Percentiles rank a stretch among this genome's conserved stretches.
These are phyloP conservation scores for Leptodermis oblonga DNA, from an alignment of 257 asterid species.

Conservation along the genomic window DNA sequence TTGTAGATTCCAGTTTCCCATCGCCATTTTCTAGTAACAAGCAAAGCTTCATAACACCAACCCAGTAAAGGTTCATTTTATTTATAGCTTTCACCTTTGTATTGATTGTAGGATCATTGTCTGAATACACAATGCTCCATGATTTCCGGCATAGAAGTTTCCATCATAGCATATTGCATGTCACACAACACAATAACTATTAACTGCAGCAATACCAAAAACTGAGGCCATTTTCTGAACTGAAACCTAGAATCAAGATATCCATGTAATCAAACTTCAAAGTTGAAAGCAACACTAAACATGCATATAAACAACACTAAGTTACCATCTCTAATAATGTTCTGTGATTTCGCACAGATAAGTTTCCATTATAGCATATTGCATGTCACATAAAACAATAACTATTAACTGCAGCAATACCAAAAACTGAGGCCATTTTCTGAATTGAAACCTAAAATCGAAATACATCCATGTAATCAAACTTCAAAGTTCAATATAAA, in stretches of 20 bases:
- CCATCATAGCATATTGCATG: neutral
- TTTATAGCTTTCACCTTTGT: neutral
- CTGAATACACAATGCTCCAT: neutral
- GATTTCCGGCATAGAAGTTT: neutral
- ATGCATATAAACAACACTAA: conserved; percentile 14
- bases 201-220: neutral
- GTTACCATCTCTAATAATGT: conserved; percentile 94
- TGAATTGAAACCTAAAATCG: neutral
- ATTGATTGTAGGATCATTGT: neutral
- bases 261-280: neutral
- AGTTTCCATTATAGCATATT: neutral
- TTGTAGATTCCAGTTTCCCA: neutral
- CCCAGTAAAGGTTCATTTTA: neutral
- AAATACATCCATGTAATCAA: neutral
- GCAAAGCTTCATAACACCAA: neutral
- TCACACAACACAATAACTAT: neutral
- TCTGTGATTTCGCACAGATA: too few relatives aligned
- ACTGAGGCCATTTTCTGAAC: neutral
- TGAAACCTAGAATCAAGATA: neutral
- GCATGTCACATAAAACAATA: neutral
- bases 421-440: neutral
- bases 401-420: neutral
- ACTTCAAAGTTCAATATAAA: neutral
- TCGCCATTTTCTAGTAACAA: neutral
- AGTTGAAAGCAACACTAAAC: conserved; percentile 7